phyloP scores from a whole-genome alignment of 192 early-diverging fungal species.

The Coemansia sp. region DNA sequence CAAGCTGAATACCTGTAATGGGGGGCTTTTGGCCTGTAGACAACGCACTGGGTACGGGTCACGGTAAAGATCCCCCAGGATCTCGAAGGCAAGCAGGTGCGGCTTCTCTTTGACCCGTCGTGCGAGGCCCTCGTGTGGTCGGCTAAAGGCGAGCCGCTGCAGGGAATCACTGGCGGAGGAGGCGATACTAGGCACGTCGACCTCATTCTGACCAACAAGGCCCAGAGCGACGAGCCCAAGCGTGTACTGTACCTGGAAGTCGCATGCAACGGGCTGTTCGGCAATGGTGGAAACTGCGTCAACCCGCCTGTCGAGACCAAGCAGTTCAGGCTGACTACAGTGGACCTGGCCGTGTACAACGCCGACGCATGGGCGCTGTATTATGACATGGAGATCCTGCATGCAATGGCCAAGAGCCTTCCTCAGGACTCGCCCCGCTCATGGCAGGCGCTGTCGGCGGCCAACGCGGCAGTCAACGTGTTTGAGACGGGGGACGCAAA shows the following conservation, averaged over 20 bases:
- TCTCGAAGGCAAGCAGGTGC: slow-evolving; percentile 66
- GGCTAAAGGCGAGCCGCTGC: slow-evolving; percentile 67
- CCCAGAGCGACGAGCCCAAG: slow-evolving; percentile 35
- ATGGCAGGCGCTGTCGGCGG: slow-evolving; percentile 73
- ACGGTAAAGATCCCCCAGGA: slow-evolving; percentile 62
- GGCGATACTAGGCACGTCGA: slow-evolving; percentile 41
- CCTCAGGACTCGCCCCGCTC: slow-evolving; percentile 62
- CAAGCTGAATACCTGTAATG: background rate
- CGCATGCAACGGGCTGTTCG: slow-evolving; percentile 92
- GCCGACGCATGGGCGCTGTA: slow-evolving; percentile 61
- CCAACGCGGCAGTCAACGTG: slow-evolving; percentile 74
- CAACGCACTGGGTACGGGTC: slow-evolving; percentile 72
- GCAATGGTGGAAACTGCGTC: slow-evolving; percentile 41
- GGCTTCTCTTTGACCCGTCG: slow-evolving; percentile 77
- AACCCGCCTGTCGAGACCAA: slow-evolving; percentile 63
- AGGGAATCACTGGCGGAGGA: slow-evolving; percentile 80
- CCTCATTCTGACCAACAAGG: slow-evolving; percentile 46
- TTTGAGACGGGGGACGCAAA: slow-evolving; percentile 44
- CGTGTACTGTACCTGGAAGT: slow-evolving; percentile 83
- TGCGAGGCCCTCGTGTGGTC: slow-evolving; percentile 93
- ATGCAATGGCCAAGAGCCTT: slow-evolving; percentile 64
- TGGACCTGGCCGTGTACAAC: slow-evolving; percentile 68
- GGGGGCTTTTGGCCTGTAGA: slow-evolving; percentile 1
- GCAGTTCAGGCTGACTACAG: slow-evolving; percentile 55
- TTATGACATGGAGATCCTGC: slow-evolving; percentile 73